These are phyloP conservation scores for Sporopachydermia cereana DNA, from an alignment of 1,139 yeast species.

Conservation along the genomic window DNA sequence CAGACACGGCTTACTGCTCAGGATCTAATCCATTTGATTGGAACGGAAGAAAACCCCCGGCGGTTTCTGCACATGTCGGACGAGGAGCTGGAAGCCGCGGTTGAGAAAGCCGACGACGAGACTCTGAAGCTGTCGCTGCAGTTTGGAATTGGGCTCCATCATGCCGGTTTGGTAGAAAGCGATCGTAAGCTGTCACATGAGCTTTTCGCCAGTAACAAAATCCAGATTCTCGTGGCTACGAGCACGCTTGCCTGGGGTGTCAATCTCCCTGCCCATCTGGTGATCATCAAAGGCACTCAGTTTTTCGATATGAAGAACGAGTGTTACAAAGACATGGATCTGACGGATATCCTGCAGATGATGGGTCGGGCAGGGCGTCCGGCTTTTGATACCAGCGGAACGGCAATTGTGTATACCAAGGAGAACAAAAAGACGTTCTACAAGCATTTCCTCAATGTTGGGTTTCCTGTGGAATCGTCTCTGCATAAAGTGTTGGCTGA, in stretches of 20 bases:
- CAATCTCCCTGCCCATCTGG: slow-evolving; percentile 88
- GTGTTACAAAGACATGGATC: slow-evolving; percentile 76
- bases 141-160: slow-evolving; percentile 95
- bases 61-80: slow-evolving; percentile 75
- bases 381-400: slow-evolving; percentile 90
- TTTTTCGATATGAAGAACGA: slow-evolving; percentile 75
- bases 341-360: slow-evolving; percentile 86
- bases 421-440: slow-evolving; percentile 87
- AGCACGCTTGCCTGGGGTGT: slow-evolving; percentile 98
- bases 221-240: slow-evolving; percentile 87
- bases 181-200: slow-evolving; percentile 85
- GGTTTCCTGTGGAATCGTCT: slow-evolving; percentile 96
- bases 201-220: slow-evolving; percentile 71
- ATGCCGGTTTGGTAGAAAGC: slow-evolving; percentile 89
- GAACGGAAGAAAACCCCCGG: slow-evolving; percentile 87
- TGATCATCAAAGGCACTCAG: slow-evolving; percentile 88
- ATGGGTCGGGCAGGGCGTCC: slow-evolving; percentile 97
- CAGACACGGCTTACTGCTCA: slow-evolving; percentile 93
- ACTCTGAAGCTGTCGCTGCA: slow-evolving; percentile 75
- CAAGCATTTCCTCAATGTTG: slow-evolving; percentile 87
- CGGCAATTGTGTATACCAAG: slow-evolving; percentile 86
- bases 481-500: slow-evolving; percentile 86
- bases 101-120: slow-evolving; percentile 73
- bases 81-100: slow-evolving; percentile 51
- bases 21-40: slow-evolving; percentile 88